phyloP scores from a whole-genome alignment of 441 rosid species.

The Melastoma candidum region DNA sequence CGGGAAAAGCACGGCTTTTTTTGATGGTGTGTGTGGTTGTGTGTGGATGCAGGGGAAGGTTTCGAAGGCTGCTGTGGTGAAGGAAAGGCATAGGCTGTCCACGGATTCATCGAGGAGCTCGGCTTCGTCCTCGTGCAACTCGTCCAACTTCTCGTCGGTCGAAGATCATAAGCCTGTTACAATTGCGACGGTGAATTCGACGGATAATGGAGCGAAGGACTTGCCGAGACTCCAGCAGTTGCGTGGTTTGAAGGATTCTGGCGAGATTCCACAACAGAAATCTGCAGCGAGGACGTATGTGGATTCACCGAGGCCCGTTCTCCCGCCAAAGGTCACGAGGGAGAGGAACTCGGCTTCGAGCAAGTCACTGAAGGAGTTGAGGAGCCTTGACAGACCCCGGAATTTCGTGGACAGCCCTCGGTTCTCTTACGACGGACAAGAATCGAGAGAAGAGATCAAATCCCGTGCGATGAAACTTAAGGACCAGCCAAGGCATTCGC shows the following conservation, averaged over 20 bases:
- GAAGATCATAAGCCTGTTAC: slow-evolving; percentile 47
- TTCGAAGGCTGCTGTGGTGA: slow-evolving; percentile 23
- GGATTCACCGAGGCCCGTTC: slow-evolving; percentile 63
- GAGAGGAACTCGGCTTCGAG: slow-evolving; percentile 28
- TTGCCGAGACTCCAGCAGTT: slow-evolving; percentile 15
- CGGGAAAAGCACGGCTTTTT: background rate
- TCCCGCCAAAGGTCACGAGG: slow-evolving; percentile 34
- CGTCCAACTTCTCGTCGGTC: slow-evolving; percentile 60
- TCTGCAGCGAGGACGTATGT: slow-evolving; percentile 37
- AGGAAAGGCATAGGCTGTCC: slow-evolving; percentile 50
- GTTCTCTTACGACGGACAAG: slow-evolving; percentile 83
- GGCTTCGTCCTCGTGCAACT: slow-evolving; percentile 66
- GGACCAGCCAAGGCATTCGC: slow-evolving; percentile 80
- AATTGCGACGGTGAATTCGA: slow-evolving; percentile 18
- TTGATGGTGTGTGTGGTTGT: background rate
- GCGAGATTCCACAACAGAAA: slow-evolving; percentile 30
- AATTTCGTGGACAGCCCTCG: slow-evolving; percentile 51
- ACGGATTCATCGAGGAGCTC: slow-evolving; percentile 68
- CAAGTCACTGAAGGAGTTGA: slow-evolving; percentile 36
- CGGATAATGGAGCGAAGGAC: slow-evolving; percentile 23
- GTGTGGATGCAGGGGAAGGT: slow-evolving; percentile 50
- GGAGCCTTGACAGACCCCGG: slow-evolving; percentile 26
- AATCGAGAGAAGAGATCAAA: slow-evolving; percentile 38
- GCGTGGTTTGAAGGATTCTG: slow-evolving; percentile 25
- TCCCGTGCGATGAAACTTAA: slow-evolving; percentile 44